Evolutionary conservation across 2,329 filamentous ascomycete species (phyloP).

Genomic region (Paracamarosporium sp.): DNA sequence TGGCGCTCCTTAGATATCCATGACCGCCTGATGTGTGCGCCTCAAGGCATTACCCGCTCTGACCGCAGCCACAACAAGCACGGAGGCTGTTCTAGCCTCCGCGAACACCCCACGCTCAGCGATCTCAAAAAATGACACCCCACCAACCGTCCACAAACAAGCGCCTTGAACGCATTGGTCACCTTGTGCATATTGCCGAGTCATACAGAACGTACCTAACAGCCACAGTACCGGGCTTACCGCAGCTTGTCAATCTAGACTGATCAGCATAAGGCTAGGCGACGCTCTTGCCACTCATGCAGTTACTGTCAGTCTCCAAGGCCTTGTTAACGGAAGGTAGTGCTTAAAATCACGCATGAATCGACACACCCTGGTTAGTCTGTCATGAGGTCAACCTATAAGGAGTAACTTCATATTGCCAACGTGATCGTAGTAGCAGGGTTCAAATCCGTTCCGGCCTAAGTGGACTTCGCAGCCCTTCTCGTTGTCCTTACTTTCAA

Average conservation of each 20-base stretch:
- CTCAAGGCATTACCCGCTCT: background rate
- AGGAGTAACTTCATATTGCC: background rate
- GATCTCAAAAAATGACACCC: background rate
- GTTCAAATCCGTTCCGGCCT: background rate
- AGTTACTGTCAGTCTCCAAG: background rate
- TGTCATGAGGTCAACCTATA: background rate
- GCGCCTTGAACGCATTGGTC: background rate
- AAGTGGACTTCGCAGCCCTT: background rate
- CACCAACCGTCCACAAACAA: background rate
- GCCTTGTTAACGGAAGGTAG: background rate
- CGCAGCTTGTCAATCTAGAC: background rate
- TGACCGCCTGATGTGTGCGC: background rate
- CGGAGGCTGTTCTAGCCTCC: background rate
- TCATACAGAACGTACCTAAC: background rate
- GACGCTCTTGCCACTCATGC: background rate
- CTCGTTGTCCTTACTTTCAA: background rate
- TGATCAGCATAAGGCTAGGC: background rate
- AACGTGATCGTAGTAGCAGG: background rate
- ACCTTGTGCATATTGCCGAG: background rate
- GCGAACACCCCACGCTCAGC: constrained; percentile 1
- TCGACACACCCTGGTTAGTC: background rate
- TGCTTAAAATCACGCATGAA: background rate
- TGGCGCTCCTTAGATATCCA: background rate
- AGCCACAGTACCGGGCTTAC: background rate
- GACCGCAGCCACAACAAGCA: background rate